A percentile compares a stretch with the other conserved stretches of the same genome.
phyloP scores from a whole-genome alignment of 148 eudicot genomes.

The Rhododendron molle region DNA sequence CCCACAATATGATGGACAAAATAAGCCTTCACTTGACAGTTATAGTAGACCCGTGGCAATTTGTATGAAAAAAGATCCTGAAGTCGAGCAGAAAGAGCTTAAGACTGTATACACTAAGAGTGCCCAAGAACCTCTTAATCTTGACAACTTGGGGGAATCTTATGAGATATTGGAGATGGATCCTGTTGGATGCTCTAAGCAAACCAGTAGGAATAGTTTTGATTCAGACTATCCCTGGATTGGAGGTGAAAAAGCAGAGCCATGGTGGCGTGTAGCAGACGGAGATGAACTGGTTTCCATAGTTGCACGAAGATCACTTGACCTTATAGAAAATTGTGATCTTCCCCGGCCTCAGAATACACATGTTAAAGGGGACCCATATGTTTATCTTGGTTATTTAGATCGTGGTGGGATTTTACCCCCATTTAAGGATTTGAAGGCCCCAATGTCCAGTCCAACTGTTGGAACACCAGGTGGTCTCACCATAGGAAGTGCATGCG shows the following conservation, averaged over 20 bases:
- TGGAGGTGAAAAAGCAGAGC: constrained; percentile 45
- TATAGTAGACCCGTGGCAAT: neutral
- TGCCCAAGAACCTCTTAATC: constrained; percentile 36
- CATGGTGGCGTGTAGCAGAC: constrained; percentile 90
- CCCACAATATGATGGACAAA: constrained; percentile 5
- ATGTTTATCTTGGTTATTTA: constrained; percentile 19
- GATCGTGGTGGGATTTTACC: constrained; percentile 29
- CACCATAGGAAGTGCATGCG: constrained; percentile 22
- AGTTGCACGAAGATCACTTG: constrained; percentile 71
- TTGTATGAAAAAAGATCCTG: constrained; percentile 24
- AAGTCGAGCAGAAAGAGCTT: constrained; percentile 22
- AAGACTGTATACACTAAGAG: constrained; percentile 25
- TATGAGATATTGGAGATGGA: constrained; percentile 53
- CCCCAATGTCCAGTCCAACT: constrained; percentile 17
- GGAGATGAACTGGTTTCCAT: constrained; percentile 65
- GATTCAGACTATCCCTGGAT: constrained; percentile 43
- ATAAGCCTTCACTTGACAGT: constrained; percentile 11
- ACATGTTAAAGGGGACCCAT: constrained; percentile 29
- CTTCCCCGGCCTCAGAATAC: constrained; percentile 64
- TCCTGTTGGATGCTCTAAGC: constrained; percentile 42
- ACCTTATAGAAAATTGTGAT: constrained; percentile 72
- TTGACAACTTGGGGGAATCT: constrained; percentile 40
- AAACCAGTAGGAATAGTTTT: constrained; percentile 32
- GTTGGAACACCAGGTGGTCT: constrained; percentile 11
- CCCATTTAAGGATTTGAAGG: constrained; percentile 29